Percentiles rank a stretch among this genome's conserved stretches.
phyloP scores from a whole-genome alignment of 768 basidiomycete genomes.

The Collybiopsis luxurians region DNA sequence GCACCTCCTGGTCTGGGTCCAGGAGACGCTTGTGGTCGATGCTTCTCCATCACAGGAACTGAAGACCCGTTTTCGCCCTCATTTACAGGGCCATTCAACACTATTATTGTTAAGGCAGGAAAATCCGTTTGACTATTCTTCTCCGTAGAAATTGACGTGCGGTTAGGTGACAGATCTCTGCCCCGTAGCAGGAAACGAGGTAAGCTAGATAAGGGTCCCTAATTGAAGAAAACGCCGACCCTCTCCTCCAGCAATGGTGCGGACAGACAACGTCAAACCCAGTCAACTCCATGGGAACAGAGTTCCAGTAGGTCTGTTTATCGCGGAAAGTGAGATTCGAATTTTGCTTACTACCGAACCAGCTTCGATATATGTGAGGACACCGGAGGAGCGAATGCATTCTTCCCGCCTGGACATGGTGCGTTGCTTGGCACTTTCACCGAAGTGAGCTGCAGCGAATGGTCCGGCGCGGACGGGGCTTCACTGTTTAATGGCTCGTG shows the following conservation, averaged over 20 bases:
- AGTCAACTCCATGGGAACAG: constrained; percentile 39
- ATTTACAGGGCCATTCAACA: constrained; percentile 48
- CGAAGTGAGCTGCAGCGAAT: constrained; percentile 56
- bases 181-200: constrained; percentile 45
- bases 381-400: constrained; percentile 46
- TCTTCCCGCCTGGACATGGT: constrained; percentile 59
- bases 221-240: background rate
- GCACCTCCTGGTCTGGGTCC: constrained; percentile 45
- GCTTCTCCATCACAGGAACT: constrained; percentile 51
- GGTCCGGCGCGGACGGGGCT: constrained; percentile 52
- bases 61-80: constrained; percentile 51
- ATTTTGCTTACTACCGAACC: too few species aligned
- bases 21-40: constrained; percentile 62
- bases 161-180: constrained; percentile 35
- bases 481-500: constrained; percentile 48
- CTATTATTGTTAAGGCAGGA: constrained; percentile 52
- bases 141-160: background rate
- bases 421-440: constrained; percentile 52
- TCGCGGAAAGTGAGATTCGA: too few species aligned
- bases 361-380: constrained; percentile 66
- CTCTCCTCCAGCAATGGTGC: constrained; percentile 42
- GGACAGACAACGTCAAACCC: constrained; percentile 42
- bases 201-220: constrained; percentile 10
- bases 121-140: background rate
- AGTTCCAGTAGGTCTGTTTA: constrained; percentile 57